Base-by-base conservation (phyloP, 345 rosid species). In the Brassica nigra region DNA sequence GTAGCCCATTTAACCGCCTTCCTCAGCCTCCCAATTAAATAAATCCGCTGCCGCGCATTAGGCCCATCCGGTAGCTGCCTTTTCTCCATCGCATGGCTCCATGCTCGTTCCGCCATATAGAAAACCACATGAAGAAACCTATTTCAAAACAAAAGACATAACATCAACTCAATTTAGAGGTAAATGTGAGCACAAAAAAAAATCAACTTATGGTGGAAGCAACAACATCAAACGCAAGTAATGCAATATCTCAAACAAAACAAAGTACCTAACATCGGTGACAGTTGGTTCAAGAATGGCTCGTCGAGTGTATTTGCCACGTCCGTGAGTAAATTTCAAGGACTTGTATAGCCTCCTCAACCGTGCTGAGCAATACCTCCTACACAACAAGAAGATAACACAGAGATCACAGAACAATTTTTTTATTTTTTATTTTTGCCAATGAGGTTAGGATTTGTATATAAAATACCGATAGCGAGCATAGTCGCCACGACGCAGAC, bases 61-160 rank as follows among this genome's bases (percentile, higher is more conserved):
- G 98, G 99, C 68, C 97, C 98, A 90, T 90, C 97, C 18, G 91
- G 90, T 80, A 93, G 85, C 84, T 93, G 98, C 83, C 99, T 86
- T 85, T 95, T 95, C 86, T 95, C 99, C 98, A 95, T 91, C 52
- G 97, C 98, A 91, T 95, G 98, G 83, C 98, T 95, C 98, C 99
- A 95, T 72, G 99, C 98, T 88, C 99, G 91, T 84, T 95, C 99
- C 52, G 97, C 90, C 72, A 80, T 82, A 78, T 93, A 93, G 84
- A 93, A 93, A 86, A 95, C 88, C 86, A 92, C 68, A 84, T 91
- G 98, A 86, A 95, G 91, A 87, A 81, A 91, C 93, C 98, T 95
- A 73, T 82, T 83, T 70, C 62, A 75, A 68, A 83, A 3, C 2
- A 37, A 70, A 36, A 65, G 2, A 57, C 58, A 70, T 4, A 61